Base-by-base conservation (phyloP, 169 alveolate species). In the Plasmodium coatneyi region DNA sequence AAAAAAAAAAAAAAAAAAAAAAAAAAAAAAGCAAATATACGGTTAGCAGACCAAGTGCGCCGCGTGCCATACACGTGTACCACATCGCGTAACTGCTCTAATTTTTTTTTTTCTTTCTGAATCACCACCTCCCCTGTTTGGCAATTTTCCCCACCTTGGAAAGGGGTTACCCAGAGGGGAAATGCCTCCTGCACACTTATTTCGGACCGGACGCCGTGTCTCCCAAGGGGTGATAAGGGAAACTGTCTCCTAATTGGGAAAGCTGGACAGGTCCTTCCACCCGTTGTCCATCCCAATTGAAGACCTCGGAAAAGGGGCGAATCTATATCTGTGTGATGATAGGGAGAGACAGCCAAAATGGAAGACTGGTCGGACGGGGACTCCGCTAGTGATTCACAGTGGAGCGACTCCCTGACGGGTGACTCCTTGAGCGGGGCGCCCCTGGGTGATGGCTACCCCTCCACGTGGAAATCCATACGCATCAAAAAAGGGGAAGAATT, bases 71-170 rank as follows among this genome's bases (percentile, higher is more conserved):
- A n/a, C n/a, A n/a, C n/a, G n/a, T n/a, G n/a, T n/a, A n/a, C n/a
- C n/a, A n/a, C n/a, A n/a, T n/a, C 39, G 39, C 39, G 97, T 92
- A 97, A 96, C 93, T 97, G 49, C 49, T 39, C 10, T 39, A 39
- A 32, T 39, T 39, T 39, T 39, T 39, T 39, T 39, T 39, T 39
- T 95, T 95, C 96, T 96, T 91, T 94, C 39, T 96, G 16, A 96
- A 96, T 86, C 84, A 32, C 3, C 39, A 32, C 39, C 5, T 32
- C 97, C 71, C 91, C 97, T 12, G 98, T 96, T 93, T 97, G 98
- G 98, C 96, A 98, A 10, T 39, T 39, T 6, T 39, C 6, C 49
- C 0, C 49, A 43, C 16, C 52, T 43, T 7, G 52, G 52, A 5
- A 43, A 43, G 16, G 52, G 52, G 52, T 32, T 32, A 32, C 39